Evolutionary conservation across 148 eudicot species (phyloP), one percentile per base, ranked within the genome.

Genomic region (Cornus controversa): DNA sequence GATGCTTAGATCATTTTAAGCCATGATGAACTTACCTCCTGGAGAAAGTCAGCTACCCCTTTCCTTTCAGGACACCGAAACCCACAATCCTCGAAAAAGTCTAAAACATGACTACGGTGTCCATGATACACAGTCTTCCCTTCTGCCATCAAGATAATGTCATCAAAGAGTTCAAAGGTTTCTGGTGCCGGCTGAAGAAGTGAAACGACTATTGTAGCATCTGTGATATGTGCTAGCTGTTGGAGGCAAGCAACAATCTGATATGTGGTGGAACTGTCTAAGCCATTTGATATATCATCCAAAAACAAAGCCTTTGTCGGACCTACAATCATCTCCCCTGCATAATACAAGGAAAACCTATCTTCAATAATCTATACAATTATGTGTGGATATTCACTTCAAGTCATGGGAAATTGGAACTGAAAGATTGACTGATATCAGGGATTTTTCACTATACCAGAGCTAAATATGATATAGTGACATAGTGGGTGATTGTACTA

Each of bases 141-240:
- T 76, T 94, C 98, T 15, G 89, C 91, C 94, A 91, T 87, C 77
- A 94, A 84, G 36, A 95, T 86, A 45, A 95, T 77, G 78, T 95
- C 98, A 75, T 93, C 97, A 80, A 95, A 95, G 27, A 95, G 87
- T 72, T 90, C 86, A 87, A 82, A 93, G 26, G 90, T 86, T 80
- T 95, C 98, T 54, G 97, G 97, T 42, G 96, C 85, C 23, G 98
- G 96, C 82, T 95, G 98, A 82, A 95, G 97, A 82, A 95, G 96
- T 40, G 96, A 80, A 34, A 95, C 74, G 18, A 93, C 50, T 69
- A 92, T 85, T 11, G 97, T 89, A 50, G 91, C 90, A 78, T 91
- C 90, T 6, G 91, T 79, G 73, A 90, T 75, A 80, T 93, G 98
- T 47, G 89, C 91, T 27, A 90, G 74, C 72, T 93, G 97, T 75